A percentile compares a stretch with the other conserved stretches of the same genome.
phyloP scores from a whole-genome alignment of 139 green algal species.

The Coccomyxa sp. region DNA sequence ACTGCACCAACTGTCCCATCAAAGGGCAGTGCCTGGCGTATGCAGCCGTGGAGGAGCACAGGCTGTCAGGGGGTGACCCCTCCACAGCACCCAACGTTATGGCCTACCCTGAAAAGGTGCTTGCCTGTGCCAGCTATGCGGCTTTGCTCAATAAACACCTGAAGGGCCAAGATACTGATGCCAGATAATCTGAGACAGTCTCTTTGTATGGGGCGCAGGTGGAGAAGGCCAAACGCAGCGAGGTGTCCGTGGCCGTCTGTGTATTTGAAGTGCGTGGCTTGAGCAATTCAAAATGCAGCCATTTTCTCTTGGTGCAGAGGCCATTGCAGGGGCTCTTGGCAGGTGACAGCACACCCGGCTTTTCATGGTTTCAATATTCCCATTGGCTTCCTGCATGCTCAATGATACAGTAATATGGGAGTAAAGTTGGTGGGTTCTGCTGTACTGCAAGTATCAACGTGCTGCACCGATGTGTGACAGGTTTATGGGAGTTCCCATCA shows the following conservation, averaged over 20 bases:
- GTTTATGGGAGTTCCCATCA: constrained; percentile 71
- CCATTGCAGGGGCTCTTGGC: constrained; percentile 57
- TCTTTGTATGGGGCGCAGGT: constrained; percentile 22
- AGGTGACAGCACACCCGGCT: no score
- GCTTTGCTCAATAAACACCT: background rate
- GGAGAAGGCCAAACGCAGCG: constrained; percentile 44
- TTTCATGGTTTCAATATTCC: no score
- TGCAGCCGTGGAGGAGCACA: constrained; percentile 1
- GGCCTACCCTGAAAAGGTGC: constrained; percentile 49
- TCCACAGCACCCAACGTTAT: constrained; percentile 24
- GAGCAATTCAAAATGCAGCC: background rate
- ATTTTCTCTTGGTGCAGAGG: constrained; percentile 58
- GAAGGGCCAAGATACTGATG: no score
- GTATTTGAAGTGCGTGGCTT: constrained; percentile 34
- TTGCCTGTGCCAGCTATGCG: no score
- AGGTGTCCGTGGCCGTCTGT: constrained; percentile 51
- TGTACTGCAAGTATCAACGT: no score
- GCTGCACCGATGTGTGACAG: constrained; percentile 4
- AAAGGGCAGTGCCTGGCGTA: constrained; percentile 7
- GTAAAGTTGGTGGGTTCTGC: no score
- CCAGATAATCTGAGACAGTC: background rate
- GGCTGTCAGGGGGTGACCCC: constrained; percentile 2
- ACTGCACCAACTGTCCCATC: constrained; percentile 73
- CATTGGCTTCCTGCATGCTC: no score
- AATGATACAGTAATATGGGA: no score